These are phyloP conservation scores for Hypoxylon rubiginosum DNA, from an alignment of 2,329 filamentous ascomycete genomes.

Conservation along the genomic window DNA sequence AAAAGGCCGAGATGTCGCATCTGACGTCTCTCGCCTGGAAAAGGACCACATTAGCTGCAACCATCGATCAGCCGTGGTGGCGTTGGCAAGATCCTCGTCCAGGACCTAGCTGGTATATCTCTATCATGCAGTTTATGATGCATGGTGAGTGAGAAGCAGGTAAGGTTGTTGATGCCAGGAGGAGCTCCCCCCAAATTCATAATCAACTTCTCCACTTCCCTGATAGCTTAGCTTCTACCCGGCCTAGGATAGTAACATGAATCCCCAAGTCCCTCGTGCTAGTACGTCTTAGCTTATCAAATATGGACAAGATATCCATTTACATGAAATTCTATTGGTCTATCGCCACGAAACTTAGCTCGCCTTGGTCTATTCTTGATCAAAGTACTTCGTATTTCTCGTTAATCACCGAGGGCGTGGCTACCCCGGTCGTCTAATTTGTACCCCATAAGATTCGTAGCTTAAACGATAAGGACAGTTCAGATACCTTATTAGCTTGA, in stretches of 20 bases:
- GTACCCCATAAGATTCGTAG: neutral
- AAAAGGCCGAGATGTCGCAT: neutral
- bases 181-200: slow-evolving; percentile 8
- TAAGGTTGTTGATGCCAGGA: neutral
- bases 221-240: neutral
- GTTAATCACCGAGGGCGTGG: neutral
- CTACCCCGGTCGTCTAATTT: neutral
- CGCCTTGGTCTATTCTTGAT: neutral
- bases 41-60: neutral
- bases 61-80: neutral
- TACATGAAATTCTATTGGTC: neutral
- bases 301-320: neutral
- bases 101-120: neutral
- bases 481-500: neutral
- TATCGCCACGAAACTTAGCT: neutral
- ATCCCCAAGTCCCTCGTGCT: no score
- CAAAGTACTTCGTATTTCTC: neutral
- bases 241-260: neutral
- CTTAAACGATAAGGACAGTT: slow-evolving; percentile 1
- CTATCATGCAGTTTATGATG: neutral
- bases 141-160: neutral
- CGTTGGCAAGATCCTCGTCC: neutral
- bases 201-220: slow-evolving; percentile 5
- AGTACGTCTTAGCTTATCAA: slow-evolving; percentile 4
- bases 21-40: neutral